Percentiles rank a stretch among this genome's conserved stretches.
Evolutionary conservation across 441 rosid genomes (phyloP).

Genomic region (Brassica balearica): DNA sequence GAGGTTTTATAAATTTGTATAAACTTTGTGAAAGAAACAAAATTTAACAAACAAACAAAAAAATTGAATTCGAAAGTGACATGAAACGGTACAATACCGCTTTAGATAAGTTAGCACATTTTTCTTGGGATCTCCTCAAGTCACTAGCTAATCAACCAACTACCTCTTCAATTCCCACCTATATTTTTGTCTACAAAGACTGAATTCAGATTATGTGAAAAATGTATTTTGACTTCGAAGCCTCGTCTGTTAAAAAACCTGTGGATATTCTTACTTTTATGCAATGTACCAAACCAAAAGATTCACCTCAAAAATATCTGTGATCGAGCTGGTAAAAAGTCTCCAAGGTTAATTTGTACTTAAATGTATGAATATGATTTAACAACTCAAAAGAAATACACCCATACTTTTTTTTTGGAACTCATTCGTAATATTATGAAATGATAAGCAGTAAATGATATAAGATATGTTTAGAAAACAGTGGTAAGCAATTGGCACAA

Average conservation of each 20-base stretch:
- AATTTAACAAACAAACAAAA: background rate
- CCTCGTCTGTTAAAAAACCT: background rate
- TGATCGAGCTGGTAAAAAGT: background rate
- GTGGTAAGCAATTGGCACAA: background rate
- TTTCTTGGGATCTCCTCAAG: background rate
- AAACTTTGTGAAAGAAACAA: background rate
- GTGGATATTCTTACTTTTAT: background rate
- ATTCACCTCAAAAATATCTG: background rate
- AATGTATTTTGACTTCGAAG: background rate
- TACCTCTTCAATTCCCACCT: background rate
- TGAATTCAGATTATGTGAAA: background rate
- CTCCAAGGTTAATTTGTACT: background rate
- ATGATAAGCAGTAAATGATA: background rate
- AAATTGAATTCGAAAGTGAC: background rate
- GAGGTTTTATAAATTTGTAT: background rate
- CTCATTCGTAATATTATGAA: background rate
- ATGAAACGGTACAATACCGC: background rate
- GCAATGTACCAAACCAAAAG: background rate
- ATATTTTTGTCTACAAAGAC: background rate
- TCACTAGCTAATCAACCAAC: background rate
- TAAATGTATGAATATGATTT: background rate
- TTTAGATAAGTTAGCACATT: slow-evolving; percentile 1
- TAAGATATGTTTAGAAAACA: background rate
- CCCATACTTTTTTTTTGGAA: too few relatives aligned
- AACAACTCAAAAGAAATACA: background rate